Conservation (phyloP, 2,329 filamentous ascomycete genomes). For the Alternaria viburni region DNA sequence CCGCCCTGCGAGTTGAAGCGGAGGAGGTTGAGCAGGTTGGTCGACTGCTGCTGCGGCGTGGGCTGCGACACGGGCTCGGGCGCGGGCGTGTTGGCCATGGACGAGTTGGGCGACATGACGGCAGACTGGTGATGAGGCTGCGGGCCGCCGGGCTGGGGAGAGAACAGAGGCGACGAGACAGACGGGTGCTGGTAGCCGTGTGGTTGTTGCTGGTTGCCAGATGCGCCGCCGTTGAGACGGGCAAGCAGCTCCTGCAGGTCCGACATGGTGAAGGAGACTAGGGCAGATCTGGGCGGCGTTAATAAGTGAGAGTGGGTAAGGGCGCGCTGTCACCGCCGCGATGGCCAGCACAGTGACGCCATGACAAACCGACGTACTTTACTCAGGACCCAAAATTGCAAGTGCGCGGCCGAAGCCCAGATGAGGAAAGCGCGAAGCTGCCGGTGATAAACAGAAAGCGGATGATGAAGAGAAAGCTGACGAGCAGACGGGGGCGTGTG, state of each 20-base stretch:
- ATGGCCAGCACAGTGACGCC: constrained; percentile 13
- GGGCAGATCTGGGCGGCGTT: constrained; percentile 27
- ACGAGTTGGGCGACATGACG: constrained; percentile 64
- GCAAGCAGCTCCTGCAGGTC: constrained; percentile 54
- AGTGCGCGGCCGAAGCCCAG: constrained; percentile 24
- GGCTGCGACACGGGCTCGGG: constrained; percentile 52
- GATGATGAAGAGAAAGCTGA: constrained; percentile 11
- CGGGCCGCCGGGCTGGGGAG: constrained; percentile 60
- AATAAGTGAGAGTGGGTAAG: constrained; percentile 9
- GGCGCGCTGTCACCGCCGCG: constrained; percentile 6
- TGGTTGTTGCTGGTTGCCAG: constrained; percentile 32
- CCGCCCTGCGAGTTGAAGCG: constrained; percentile 63
- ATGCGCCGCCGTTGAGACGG: constrained; percentile 48
- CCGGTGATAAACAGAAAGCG: neutral
- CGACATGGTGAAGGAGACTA: constrained; percentile 43
- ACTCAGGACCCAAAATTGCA: constrained; percentile 38
- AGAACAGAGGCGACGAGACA: constrained; percentile 65
- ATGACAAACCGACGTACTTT: constrained; percentile 24
- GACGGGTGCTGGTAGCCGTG: constrained; percentile 58
- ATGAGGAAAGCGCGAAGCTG: constrained; percentile 14
- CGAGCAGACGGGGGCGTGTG: constrained; percentile 13
- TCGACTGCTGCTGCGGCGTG: constrained; percentile 51
- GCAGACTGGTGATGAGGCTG: constrained; percentile 64
- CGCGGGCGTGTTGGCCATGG: constrained; percentile 52
- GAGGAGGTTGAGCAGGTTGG: constrained; percentile 68